These are phyloP conservation scores for Dimargaris verticillata DNA, from an alignment of 192 early-diverging fungal species.

Conservation along the genomic window DNA sequence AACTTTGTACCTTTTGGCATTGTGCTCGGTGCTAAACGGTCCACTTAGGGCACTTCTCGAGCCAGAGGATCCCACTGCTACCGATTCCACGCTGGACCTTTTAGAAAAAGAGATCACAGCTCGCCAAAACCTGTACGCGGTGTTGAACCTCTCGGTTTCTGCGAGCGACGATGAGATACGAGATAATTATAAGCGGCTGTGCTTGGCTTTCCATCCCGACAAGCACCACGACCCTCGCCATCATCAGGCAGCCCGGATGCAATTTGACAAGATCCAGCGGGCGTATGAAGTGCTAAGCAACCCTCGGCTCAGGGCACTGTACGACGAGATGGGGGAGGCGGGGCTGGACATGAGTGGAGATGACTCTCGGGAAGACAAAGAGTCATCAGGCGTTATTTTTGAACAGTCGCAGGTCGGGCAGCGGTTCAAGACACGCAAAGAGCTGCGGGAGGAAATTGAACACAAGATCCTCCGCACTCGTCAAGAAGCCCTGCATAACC, in stretches of 20 bases:
- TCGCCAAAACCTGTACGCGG: neutral
- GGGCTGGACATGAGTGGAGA: slow-evolving; percentile 44
- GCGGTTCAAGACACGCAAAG: slow-evolving; percentile 45
- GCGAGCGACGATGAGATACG: slow-evolving; percentile 50
- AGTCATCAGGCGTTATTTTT: neutral
- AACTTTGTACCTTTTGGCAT: no score
- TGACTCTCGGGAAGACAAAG: neutral
- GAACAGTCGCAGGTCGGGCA: slow-evolving; percentile 30
- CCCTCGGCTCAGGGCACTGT: slow-evolving; percentile 56
- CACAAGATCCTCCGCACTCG: slow-evolving; percentile 35
- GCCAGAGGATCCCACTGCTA: slow-evolving; percentile 2
- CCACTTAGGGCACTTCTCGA: neutral
- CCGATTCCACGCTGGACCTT: neutral
- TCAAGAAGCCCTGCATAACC: slow-evolving; percentile 44
- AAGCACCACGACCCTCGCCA: slow-evolving; percentile 42
- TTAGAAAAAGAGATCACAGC: neutral
- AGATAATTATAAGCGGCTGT: slow-evolving; percentile 55
- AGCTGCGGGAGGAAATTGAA: slow-evolving; percentile 53
- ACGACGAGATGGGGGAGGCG: slow-evolving; percentile 87
- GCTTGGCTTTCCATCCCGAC: slow-evolving; percentile 66
- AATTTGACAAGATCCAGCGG: slow-evolving; percentile 60
- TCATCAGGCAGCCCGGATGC: slow-evolving; percentile 46
- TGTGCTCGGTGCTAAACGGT: no score
- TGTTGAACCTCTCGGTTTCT: slow-evolving; percentile 13
- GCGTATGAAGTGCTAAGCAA: slow-evolving; percentile 80